Percentiles rank a stretch among this genome's conserved stretches.
Conservation (phyloP, 257 asterid genomes). For the Paulownia fortunei region DNA sequence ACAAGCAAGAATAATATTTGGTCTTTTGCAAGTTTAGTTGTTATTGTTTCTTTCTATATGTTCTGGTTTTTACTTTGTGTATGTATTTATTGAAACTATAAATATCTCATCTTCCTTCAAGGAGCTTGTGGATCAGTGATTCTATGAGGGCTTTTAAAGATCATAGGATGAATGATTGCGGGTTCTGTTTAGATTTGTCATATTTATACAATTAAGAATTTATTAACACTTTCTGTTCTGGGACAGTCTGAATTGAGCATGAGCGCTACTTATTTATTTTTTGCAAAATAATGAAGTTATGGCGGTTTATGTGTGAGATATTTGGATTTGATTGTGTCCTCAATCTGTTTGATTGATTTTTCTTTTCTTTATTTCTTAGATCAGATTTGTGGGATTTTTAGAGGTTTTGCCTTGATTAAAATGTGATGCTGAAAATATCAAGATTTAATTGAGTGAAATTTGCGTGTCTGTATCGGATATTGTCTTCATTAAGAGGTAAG, state of each 20-base stretch:
- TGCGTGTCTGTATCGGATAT: background rate
- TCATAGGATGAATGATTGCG: conserved; percentile 21
- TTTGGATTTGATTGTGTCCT: conserved; percentile 12
- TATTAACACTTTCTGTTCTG: background rate
- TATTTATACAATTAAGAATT: background rate
- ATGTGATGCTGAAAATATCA: conserved; percentile 2
- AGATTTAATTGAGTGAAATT: background rate
- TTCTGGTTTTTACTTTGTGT: conserved; percentile 7
- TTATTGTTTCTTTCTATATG: background rate
- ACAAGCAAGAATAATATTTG: background rate
- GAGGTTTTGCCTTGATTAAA: conserved; percentile 12
- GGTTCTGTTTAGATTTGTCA: conserved; percentile 17
- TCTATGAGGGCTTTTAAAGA: conserved; percentile 17
- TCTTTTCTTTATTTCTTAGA: conserved; percentile 5
- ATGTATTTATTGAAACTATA: background rate
- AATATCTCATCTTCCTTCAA: conserved; percentile 20
- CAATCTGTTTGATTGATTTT: conserved; percentile 16
- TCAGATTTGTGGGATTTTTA: conserved; percentile 26
- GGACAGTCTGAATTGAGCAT: background rate
- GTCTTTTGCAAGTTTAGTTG: conserved; percentile 11
- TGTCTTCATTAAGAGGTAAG: conserved; percentile 11
- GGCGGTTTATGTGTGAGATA: conserved; percentile 12
- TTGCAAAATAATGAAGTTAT: background rate
- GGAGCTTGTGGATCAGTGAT: conserved; percentile 26
- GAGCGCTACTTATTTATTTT: background rate